phyloP scores from a whole-genome alignment of 768 basidiomycete genomes.

The Leccinum disarticulatum region DNA sequence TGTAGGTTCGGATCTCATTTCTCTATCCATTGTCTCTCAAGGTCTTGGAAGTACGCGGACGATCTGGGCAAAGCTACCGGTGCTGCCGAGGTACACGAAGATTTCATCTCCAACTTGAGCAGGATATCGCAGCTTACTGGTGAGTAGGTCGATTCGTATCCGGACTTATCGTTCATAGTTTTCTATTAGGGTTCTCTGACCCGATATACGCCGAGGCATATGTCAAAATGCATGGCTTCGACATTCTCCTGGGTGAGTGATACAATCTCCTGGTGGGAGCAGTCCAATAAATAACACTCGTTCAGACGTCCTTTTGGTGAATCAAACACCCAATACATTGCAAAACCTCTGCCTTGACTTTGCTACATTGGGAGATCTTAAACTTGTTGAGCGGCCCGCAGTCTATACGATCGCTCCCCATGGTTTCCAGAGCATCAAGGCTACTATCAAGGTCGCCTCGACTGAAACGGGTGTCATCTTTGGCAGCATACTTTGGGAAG shows the following conservation, averaged over 20 bases:
- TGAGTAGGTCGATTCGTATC: constrained; percentile 28
- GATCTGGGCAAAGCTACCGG: constrained; percentile 92
- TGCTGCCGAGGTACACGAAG: constrained; percentile 76
- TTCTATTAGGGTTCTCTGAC: constrained; percentile 82
- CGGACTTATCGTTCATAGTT: neutral
- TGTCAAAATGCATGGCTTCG: constrained; percentile 97
- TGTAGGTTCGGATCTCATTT: constrained; percentile 37
- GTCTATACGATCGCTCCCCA: constrained; percentile 94
- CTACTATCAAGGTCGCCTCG: constrained; percentile 96
- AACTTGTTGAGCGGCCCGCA: constrained; percentile 93
- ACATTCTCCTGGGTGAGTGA: constrained; percentile 80
- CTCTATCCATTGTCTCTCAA: neutral
- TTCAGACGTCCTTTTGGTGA: constrained; percentile 91
- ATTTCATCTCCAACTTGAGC: constrained; percentile 92
- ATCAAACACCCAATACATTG: constrained; percentile 90
- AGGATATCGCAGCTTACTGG: constrained; percentile 93
- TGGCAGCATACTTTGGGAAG: constrained; percentile 96
- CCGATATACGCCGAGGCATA: constrained; percentile 98
- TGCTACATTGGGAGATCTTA: constrained; percentile 94
- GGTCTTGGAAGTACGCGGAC: constrained; percentile 66
- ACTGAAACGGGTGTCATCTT: constrained; percentile 99
- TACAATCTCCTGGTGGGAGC: neutral
- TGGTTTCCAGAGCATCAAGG: constrained; percentile 97
- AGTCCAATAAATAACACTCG: neutral
- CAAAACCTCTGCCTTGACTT: constrained; percentile 98